Conservation (phyloP, 192 early-diverging fungal genomes). For the Coemansia interrupta region DNA sequence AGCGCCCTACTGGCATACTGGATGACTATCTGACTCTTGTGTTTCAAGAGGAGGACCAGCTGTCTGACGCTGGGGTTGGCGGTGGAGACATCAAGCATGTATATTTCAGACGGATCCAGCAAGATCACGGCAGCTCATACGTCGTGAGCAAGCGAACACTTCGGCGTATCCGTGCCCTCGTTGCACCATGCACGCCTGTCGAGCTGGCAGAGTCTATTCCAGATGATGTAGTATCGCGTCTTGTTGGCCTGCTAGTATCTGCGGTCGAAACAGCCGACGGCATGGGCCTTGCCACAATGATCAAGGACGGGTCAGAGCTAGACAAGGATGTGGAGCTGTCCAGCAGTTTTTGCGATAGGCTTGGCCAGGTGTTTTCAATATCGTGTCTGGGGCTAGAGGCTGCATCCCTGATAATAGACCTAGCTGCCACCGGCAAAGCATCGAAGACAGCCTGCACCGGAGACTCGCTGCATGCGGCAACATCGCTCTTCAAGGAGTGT, state of each 20-base stretch:
- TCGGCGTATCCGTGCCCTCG: conserved; percentile 16
- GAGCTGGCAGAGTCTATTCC: conserved; percentile 14
- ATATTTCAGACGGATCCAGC: conserved; percentile 13
- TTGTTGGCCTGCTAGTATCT: conserved; percentile 24
- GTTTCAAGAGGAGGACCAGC: conserved; percentile 33
- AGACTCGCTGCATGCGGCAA: conserved; percentile 28
- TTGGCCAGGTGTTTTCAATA: conserved; percentile 17
- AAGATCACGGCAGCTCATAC: not conserved
- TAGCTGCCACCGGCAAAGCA: conserved; percentile 30
- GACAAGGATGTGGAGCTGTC: conserved; percentile 18
- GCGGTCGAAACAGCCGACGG: conserved; percentile 28
- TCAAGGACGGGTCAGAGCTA: conserved; percentile 23
- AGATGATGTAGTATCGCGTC: conserved; percentile 18
- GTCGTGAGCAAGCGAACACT: conserved; percentile 28
- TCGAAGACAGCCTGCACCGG: conserved; percentile 24
- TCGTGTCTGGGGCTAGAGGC: conserved; percentile 39
- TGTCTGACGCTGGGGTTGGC: conserved; percentile 2
- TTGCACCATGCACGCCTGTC: conserved; percentile 16
- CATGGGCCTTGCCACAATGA: conserved; percentile 26
- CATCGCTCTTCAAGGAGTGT: conserved; percentile 32
- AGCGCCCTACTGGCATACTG: conserved; percentile 9
- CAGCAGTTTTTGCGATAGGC: conserved; percentile 15
- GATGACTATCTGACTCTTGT: conserved; percentile 28
- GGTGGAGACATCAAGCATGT: not conserved
- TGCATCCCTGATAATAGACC: conserved; percentile 14